phyloP scores from a whole-genome alignment of 2,329 filamentous ascomycete genomes.

The Pyrenophora tritici-repentis region DNA sequence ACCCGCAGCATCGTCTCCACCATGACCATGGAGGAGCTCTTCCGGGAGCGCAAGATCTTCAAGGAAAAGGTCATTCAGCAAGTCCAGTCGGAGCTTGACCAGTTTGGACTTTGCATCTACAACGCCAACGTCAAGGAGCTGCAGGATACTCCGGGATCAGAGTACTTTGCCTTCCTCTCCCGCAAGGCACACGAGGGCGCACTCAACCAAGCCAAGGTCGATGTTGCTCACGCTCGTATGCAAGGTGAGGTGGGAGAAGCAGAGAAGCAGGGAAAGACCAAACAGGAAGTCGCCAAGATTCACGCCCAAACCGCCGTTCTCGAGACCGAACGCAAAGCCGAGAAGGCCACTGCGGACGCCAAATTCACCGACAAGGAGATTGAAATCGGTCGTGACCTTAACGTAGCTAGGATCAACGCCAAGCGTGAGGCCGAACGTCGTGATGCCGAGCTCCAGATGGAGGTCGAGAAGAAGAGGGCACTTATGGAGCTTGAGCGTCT shows the following conservation, averaged over 20 bases:
- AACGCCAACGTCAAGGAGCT: constrained; percentile 85
- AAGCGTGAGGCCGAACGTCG: constrained; percentile 72
- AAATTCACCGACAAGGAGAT: constrained; percentile 75
- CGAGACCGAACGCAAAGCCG: constrained; percentile 82
- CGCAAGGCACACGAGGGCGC: constrained; percentile 86
- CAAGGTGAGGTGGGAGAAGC: constrained; percentile 77
- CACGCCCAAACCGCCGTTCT: constrained; percentile 82
- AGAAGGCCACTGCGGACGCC: constrained; percentile 79
- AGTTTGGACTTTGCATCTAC: constrained; percentile 72
- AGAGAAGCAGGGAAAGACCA: constrained; percentile 76
- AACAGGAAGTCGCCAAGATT: constrained; percentile 87
- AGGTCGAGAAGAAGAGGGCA: constrained; percentile 77
- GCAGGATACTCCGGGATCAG: constrained; percentile 78
- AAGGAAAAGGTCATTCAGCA: constrained; percentile 68
- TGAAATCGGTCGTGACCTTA: constrained; percentile 72
- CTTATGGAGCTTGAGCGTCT: constrained; percentile 80
- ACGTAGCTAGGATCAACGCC: constrained; percentile 76
- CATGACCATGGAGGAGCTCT: constrained; percentile 94
- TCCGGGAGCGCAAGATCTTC: constrained; percentile 76
- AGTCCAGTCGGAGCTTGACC: constrained; percentile 77
- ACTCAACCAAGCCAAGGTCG: constrained; percentile 74
- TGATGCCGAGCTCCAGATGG: constrained; percentile 79
- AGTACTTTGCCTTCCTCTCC: constrained; percentile 81
- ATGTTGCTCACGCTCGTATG: constrained; percentile 63
- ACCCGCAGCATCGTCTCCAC: constrained; percentile 80